Base-by-base conservation (phyloP, 164 flowering plant genomes). In the Aristolochia contorta region DNA sequence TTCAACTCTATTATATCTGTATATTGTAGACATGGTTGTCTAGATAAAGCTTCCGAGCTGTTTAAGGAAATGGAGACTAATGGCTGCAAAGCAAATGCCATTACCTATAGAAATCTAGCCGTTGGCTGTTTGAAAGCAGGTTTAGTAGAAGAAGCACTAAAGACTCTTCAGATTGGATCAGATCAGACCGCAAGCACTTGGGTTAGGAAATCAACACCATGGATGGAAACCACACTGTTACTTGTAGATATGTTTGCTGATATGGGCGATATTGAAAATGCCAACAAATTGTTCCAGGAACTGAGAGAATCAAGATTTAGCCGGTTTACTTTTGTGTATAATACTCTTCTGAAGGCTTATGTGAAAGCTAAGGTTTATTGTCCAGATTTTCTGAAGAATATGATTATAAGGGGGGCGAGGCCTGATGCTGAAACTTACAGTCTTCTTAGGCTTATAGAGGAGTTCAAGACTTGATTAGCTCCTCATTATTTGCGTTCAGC, bases 401-500 rank as follows among this genome's bases (percentile, higher is more conserved):
- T 93, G 99, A 90, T 93, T 67, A 67, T 90, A 20, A 90, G 84
- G 60, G 97, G 99, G 30, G 84, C 87, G 32, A 80, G 87, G 78
- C 99, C 97, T 47, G 99, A 93, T 77, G 67, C 89, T 21, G 96
- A 93, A 71, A 84, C 97, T 27, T 93, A 93, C 62, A 81, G 94
- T 75, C 73, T 93, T 59, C 59, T 90, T 41, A 87, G 84, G 74
- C 83, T 87, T 67, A 57, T 69, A 1, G 97, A 92, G 59, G 87
- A 82, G 74, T 84, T 79, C 69, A 67, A 56, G 57, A 54, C 63
- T 2, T 54, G 32, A 53, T 8, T 19, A 49, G 21, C 65, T 16
- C 3, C 18, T 30, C 10, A 15, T 16, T 3, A 56, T 7, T 32
- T 16, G 8, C 30, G 2, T 6, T 16, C 30, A 12, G 6, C 30